Evolutionary conservation across 176 grass and related monocot species (phyloP), one percentile per base, ranked within the genome.

Genomic region (Carex pumila): DNA sequence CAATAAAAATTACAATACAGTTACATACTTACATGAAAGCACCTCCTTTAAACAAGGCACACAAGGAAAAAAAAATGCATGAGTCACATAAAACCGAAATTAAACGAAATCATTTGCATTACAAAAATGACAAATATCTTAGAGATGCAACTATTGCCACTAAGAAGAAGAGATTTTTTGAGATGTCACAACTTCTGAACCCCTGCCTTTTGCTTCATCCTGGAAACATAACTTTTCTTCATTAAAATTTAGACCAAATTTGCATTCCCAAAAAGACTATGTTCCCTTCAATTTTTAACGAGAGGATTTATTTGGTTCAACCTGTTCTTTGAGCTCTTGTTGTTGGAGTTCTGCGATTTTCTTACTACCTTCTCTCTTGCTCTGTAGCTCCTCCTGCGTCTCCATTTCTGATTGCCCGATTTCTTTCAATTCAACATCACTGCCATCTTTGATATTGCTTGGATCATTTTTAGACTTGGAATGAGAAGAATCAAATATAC

Each of bases 391-490:
- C 50, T 77, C 12, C 12, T 31, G 67, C 43, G 81, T 90, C 53
- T 88, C 80, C 80, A 90, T 45, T 86, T 93, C 86, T 59, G 8
- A 17, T 71, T 3, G 15, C 8, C 36, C 1, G 3, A 31, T 36
- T 58, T 53, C 21, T 63, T 43, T 41, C 5, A 50, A 41, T 9
- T 83, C 22, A 47, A 4, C 71, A 52, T 75, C 60, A 49, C 5
- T 47, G 39, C 22, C 79, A 65, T 82, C n/a, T 47, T 82, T 75
- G 11, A 75, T 75, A 45, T 75, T 52, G 11, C 8, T 7, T 29
- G 11, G 10, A 22, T 77, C 25, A 18, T 77, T 56, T 77, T 31
- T 54, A 77, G 73, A 34, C 13, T 77, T 55, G 50, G 49, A 56
- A 32, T 29, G 43, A 30, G 71, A 75, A 75, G 12, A 14, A 75